phyloP scores from a whole-genome alignment of 2,329 filamentous ascomycete species.

The Escovopsis sp. region DNA sequence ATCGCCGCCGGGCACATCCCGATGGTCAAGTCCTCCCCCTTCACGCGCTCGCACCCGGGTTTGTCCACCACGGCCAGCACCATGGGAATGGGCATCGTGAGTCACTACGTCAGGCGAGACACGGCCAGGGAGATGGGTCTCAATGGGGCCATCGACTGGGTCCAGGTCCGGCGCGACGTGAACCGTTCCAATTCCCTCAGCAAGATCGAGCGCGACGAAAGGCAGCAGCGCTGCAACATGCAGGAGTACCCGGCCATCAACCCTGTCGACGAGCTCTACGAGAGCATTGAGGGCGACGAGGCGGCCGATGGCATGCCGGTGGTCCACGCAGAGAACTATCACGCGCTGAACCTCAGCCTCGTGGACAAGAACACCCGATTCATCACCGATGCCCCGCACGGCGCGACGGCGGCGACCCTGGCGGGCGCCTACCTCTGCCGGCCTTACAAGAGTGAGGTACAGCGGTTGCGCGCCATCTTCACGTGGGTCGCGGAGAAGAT shows the following conservation, averaged over 20 bases:
- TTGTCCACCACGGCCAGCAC: conserved; percentile 31
- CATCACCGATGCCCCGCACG: conserved; percentile 65
- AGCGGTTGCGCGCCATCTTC: conserved; percentile 85
- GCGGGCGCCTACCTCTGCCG: conserved; percentile 87
- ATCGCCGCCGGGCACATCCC: conserved; percentile 43
- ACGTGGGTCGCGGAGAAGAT: conserved; percentile 96
- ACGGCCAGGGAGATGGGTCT: conserved; percentile 57
- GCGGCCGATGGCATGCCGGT: conserved; percentile 72
- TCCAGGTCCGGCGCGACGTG: conserved; percentile 90
- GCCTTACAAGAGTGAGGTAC: conserved; percentile 86
- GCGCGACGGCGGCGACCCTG: conserved; percentile 65
- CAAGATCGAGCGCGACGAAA: conserved; percentile 70
- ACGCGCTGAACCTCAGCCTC: conserved; percentile 60
- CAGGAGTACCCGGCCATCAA: conserved; percentile 79
- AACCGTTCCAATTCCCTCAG: conserved; percentile 91
- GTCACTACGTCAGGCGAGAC: conserved; percentile 26
- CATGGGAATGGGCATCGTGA: conserved; percentile 17
- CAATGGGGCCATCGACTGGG: conserved; percentile 60
- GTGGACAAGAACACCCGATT: conserved; percentile 96
- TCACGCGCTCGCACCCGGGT: conserved; percentile 25
- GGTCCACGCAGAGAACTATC: conserved; percentile 68
- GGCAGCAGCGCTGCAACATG: conserved; percentile 84
- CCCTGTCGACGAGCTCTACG: conserved; percentile 77
- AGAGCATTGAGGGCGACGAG: conserved; percentile 79
- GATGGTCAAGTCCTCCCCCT: conserved; percentile 30